phyloP scores from a whole-genome alignment of 352 stramenopile species.

The Globisporangium middletonii region DNA sequence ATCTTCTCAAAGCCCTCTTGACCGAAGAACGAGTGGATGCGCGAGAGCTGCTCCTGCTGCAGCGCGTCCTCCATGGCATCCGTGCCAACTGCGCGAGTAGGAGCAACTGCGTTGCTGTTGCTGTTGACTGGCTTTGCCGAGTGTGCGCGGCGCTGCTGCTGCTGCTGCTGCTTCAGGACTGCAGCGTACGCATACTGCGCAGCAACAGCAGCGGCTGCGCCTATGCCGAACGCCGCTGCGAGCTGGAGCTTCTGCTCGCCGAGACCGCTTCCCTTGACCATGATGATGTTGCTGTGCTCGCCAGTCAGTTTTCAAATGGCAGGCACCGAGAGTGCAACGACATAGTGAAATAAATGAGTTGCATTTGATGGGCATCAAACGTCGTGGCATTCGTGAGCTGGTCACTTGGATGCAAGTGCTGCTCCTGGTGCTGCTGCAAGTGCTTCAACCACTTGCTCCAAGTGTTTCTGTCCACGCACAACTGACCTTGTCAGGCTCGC shows the following conservation, averaged over 20 bases:
- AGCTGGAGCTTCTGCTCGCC: slow-evolving; percentile 23
- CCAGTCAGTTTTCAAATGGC: neutral
- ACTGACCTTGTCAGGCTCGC: neutral
- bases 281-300: slow-evolving; percentile 12
- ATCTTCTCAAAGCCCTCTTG: slow-evolving; percentile 89
- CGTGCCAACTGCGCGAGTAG: slow-evolving; percentile 15
- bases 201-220: slow-evolving; percentile 35
- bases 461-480: neutral
- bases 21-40: slow-evolving; percentile 94
- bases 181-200: slow-evolving; percentile 37
- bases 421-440: neutral
- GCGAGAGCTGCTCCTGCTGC: slow-evolving; percentile 83
- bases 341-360: neutral
- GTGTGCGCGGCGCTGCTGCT: neutral
- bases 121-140: neutral
- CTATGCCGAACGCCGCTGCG: slow-evolving; percentile 50
- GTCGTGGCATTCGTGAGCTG: neutral
- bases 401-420: neutral
- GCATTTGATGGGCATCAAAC: neutral
- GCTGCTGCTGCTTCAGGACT: slow-evolving; percentile 18
- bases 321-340: neutral
- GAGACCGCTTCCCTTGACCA: slow-evolving; percentile 36
- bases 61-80: slow-evolving; percentile 48
- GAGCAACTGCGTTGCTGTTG: neutral
- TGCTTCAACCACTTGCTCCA: neutral